These are phyloP conservation scores for Colletotrichum eleusines DNA, from an alignment of 2,329 filamentous ascomycete species.

Conservation along the genomic window DNA sequence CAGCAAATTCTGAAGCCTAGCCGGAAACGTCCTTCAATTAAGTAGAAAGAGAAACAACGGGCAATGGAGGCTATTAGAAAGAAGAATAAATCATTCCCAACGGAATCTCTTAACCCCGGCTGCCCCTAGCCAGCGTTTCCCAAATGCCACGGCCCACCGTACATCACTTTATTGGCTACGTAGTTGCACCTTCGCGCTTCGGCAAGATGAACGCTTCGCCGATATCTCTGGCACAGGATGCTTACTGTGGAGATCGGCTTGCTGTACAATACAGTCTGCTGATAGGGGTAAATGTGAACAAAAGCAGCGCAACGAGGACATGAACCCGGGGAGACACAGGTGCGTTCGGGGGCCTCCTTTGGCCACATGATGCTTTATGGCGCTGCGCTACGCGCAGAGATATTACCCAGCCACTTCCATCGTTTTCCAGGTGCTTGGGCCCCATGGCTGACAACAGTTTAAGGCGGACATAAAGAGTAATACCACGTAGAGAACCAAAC, in stretches of 20 bases:
- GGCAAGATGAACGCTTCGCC: constrained; percentile 5
- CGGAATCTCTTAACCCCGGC: constrained; percentile 8
- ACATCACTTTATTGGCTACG: constrained; percentile 11
- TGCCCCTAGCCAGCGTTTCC: constrained; percentile 4
- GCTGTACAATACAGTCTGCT: constrained; percentile 9
- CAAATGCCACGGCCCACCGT: constrained; percentile 1
- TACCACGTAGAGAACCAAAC: no score
- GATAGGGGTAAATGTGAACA: neutral
- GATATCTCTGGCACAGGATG: neutral
- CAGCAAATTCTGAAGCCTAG: neutral
- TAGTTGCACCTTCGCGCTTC: neutral
- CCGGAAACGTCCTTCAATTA: neutral
- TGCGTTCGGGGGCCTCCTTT: neutral
- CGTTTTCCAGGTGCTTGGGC: neutral
- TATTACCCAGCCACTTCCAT: neutral
- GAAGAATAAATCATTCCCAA: constrained; percentile 1
- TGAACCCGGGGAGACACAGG: neutral
- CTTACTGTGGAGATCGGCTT: neutral
- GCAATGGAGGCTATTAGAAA: neutral
- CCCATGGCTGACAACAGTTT: neutral
- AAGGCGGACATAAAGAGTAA: neutral
- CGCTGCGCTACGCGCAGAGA: constrained; percentile 11
- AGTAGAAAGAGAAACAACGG: neutral
- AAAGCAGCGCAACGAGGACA: neutral
- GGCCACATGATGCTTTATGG: constrained; percentile 13